Evolutionary conservation across 2,329 filamentous ascomycete species (phyloP), one percentile per base, ranked within the genome.

Genomic region (Diaporthe sp.): DNA sequence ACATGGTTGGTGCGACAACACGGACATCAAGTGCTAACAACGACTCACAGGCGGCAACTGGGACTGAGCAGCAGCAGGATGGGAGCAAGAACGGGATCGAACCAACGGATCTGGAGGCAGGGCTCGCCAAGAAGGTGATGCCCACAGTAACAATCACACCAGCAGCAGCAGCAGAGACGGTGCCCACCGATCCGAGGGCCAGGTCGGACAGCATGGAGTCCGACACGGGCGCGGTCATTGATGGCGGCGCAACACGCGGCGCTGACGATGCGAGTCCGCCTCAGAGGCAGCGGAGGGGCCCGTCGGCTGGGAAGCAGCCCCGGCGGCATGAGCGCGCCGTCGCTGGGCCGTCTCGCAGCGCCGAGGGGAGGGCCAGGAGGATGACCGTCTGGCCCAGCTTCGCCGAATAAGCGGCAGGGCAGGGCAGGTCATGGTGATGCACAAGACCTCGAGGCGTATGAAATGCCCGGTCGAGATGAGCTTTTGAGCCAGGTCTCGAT

Each of bases 41-140:
- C 33, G 19, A 33, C 42, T n/a, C n/a, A 22, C 50, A 73, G 71
- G 42, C 8, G 40, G 38, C 30, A 69, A 69, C 54, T 57, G 60
- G 64, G 64, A 68, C 64, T 68, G 64, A 68, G 60, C 58, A 15
- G 25, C 47, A 68, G 60, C 58, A 15, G 25, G 50, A 30, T 30
- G 38, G 17, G n/a, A 57, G 13, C 2, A 22, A 9, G 13, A 10
- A 28, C 17, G 15, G n/a, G 3, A 47, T 73, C 22, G 61, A 60
- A 13, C 0, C 45, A 58, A 72, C 25, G 13, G 70, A 72, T 45
- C 45, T 72, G 57, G 70, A 69, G n/a, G 61, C 61, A n/a, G 61
- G 52, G 64, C 40, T n/a, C 40, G 61, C 71, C 17, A 52, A n/a
- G 60, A 19, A n/a, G 40, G 25, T 4, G 3, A 19, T 30, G 2